Conservation (phyloP, 2,329 filamentous ascomycete species). For the Phoma sp. region DNA sequence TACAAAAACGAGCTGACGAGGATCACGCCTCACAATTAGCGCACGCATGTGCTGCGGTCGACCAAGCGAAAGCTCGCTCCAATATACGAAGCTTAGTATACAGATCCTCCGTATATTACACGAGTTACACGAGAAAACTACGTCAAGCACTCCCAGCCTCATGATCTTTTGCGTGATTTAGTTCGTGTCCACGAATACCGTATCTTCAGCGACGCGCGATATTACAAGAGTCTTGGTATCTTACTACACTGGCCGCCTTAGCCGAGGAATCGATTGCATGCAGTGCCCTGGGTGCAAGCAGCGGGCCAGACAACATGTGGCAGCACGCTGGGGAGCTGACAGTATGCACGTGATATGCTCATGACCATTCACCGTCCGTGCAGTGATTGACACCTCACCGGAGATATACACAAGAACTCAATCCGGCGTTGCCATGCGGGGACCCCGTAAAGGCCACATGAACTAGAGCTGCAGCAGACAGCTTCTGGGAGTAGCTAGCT, state of each 20-base stretch:
- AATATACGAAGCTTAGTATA: slow-evolving; percentile 1
- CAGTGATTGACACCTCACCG: slow-evolving; percentile 3
- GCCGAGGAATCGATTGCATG: not conserved
- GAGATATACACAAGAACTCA: not conserved
- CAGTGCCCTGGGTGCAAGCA: slow-evolving; percentile 3
- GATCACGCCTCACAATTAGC: slow-evolving; percentile 14
- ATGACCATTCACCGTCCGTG: slow-evolving; percentile 8
- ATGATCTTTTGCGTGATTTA: not conserved
- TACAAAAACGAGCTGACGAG: slow-evolving; percentile 13
- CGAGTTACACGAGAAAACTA: not conserved
- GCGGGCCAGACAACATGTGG: slow-evolving; percentile 6
- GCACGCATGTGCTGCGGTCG: slow-evolving; percentile 24
- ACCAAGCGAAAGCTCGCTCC: slow-evolving; percentile 7
- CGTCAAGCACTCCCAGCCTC: not conserved
- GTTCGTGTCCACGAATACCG: not conserved
- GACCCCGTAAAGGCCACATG: slow-evolving; percentile 4
- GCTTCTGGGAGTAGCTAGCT: slow-evolving; percentile 2
- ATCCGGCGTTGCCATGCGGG: slow-evolving; percentile 7
- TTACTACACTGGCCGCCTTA: slow-evolving; percentile 12
- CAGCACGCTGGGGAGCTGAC: slow-evolving; percentile 13
- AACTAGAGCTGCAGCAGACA: slow-evolving; percentile 2
- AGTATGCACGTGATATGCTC: not conserved
- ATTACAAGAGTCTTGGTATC: not conserved
- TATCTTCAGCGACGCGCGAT: not conserved
- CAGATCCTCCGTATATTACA: not conserved